These are phyloP conservation scores for Fusarium compactum DNA, from an alignment of 2,329 filamentous ascomycete genomes.

Conservation along the genomic window DNA sequence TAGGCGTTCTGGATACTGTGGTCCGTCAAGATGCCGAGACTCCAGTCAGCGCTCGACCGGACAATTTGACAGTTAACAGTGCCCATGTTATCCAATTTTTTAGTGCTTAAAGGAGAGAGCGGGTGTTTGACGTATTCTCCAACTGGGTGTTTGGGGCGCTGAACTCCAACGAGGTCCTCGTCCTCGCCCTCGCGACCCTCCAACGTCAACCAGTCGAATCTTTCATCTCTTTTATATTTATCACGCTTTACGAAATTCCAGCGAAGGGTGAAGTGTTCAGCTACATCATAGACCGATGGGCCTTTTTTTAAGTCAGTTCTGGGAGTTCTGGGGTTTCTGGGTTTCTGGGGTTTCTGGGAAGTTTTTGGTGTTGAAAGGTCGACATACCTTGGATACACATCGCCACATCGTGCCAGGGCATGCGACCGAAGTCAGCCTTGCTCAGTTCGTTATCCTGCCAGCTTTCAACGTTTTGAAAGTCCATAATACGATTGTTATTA, in stretches of 20 bases:
- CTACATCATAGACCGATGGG: slow-evolving; percentile 91
- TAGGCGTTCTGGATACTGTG: slow-evolving; percentile 92
- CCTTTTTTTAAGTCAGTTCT: slow-evolving; percentile 69
- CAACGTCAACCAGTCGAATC: slow-evolving; percentile 87
- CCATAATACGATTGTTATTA: slow-evolving; percentile 97
- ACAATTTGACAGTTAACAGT: slow-evolving; percentile 86
- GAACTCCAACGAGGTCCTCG: slow-evolving; percentile 88
- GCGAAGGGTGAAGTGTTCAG: slow-evolving; percentile 91
- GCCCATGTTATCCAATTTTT: slow-evolving; percentile 73
- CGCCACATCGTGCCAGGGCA: slow-evolving; percentile 98
- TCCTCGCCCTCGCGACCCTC: slow-evolving; percentile 81
- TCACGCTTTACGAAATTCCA: slow-evolving; percentile 99
- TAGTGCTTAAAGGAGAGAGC: slow-evolving; percentile 74
- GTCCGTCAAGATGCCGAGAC: slow-evolving; percentile 86
- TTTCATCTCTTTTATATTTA: slow-evolving; percentile 91
- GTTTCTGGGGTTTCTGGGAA: not conserved
- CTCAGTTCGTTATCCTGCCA: slow-evolving; percentile 95
- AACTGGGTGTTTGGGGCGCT: slow-evolving; percentile 88
- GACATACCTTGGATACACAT: slow-evolving; percentile 25
- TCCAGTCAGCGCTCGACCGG: slow-evolving; percentile 94
- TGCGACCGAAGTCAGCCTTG: slow-evolving; percentile 91
- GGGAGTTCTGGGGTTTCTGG: not conserved
- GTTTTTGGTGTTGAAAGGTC: not conserved
- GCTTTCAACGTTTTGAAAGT: slow-evolving; percentile 84
- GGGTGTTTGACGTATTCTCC: slow-evolving; percentile 90